phyloP scores from a whole-genome alignment of 768 basidiomycete species.

The Suillus hirtellus region DNA sequence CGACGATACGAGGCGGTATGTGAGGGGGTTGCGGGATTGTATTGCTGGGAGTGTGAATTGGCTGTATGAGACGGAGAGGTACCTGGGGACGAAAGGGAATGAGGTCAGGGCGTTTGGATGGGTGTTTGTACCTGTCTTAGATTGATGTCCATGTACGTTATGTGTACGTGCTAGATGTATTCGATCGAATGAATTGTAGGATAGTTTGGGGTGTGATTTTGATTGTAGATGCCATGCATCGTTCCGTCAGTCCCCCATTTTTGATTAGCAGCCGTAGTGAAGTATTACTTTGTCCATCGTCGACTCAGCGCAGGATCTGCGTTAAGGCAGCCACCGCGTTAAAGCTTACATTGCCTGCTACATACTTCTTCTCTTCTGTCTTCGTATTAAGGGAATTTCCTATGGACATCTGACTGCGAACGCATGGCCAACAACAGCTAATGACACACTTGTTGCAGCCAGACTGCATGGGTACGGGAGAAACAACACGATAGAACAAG shows the following conservation, averaged over 20 bases:
- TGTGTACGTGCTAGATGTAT: background rate
- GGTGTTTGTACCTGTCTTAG: constrained; percentile 47
- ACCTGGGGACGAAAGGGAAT: constrained; percentile 56
- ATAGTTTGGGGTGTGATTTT: too few relatives aligned
- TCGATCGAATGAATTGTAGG: background rate
- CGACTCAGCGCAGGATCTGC: background rate
- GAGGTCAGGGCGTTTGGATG: constrained; percentile 63
- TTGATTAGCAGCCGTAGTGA: too few relatives aligned
- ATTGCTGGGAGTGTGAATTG: constrained; percentile 63
- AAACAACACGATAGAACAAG: too few relatives aligned
- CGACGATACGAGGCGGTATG: constrained; percentile 37
- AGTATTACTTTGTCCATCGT: background rate
- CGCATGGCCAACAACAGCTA: too few relatives aligned
- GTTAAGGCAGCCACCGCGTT: background rate
- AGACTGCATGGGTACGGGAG: background rate
- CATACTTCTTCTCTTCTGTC: too few relatives aligned
- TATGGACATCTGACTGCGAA: background rate
- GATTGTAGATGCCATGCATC: too few relatives aligned
- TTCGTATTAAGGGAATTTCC: background rate
- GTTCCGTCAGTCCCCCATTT: too few relatives aligned
- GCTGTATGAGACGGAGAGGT: constrained; percentile 63
- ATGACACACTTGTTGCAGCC: background rate
- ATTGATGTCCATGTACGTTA: background rate
- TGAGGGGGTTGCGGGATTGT: constrained; percentile 54
- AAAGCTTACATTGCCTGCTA: background rate